Percentiles rank a stretch among this genome's conserved stretches.
Evolutionary conservation across 352 stramenopile species (phyloP).

Genomic region (Thraustotheca clavata): DNA sequence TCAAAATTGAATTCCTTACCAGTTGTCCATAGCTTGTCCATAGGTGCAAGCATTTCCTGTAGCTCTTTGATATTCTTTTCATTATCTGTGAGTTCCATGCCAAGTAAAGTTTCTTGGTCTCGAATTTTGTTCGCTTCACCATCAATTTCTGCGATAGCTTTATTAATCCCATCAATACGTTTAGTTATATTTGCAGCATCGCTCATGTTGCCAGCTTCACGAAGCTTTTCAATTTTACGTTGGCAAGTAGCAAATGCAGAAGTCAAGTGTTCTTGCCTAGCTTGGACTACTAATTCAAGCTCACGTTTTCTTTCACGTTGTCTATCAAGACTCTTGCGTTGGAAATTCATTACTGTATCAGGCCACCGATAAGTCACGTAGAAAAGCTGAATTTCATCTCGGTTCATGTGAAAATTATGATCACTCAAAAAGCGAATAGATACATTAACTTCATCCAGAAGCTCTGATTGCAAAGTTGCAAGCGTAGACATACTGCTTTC

Average conservation of each 20-base stretch:
- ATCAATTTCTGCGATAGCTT: constrained; percentile 73
- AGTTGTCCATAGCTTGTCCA: constrained; percentile 82
- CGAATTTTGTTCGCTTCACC: constrained; percentile 75
- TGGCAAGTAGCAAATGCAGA: constrained; percentile 69
- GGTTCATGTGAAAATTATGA: constrained; percentile 76
- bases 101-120: constrained; percentile 84
- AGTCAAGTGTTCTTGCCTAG: constrained; percentile 78
- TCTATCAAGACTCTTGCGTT: constrained; percentile 86
- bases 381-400: constrained; percentile 88
- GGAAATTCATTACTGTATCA: constrained; percentile 85
- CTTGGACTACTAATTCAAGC: constrained; percentile 83
- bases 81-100: constrained; percentile 72
- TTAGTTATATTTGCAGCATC: constrained; percentile 78
- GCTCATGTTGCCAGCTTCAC: constrained; percentile 73
- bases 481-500: constrained; percentile 63
- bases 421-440: constrained; percentile 84
- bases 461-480: constrained; percentile 53
- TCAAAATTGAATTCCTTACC: not conserved
- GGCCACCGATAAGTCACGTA: constrained; percentile 88
- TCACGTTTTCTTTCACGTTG: constrained; percentile 86
- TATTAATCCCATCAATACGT: constrained; percentile 65
- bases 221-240: constrained; percentile 86
- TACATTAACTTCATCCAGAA: constrained; percentile 67
- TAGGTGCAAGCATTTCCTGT: constrained; percentile 70
- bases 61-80: constrained; percentile 61